A percentile compares a stretch with the other conserved stretches of the same genome.
Conservation (phyloP, 805 yeast genomes). For the Barnettozyma vustinii region DNA sequence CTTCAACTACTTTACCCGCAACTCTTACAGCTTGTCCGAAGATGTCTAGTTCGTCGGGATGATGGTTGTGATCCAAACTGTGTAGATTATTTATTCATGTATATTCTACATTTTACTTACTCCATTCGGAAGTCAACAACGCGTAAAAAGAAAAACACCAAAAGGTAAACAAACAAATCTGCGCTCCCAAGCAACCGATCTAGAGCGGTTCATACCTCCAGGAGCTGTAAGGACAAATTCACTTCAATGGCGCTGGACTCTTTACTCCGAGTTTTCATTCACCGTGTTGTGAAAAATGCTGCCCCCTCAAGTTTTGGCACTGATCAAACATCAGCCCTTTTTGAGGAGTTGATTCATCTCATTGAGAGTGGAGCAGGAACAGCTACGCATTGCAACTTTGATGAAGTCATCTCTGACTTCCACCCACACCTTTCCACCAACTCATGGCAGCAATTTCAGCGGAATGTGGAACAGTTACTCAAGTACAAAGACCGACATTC, state of each 20-base stretch:
- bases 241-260: conserved; percentile 3
- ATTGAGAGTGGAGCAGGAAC: conserved; percentile 14
- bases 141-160: background rate
- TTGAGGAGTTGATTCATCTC: conserved; percentile 15
- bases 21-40: conserved; percentile 27
- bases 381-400: conserved; percentile 1
- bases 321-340: conserved; percentile 12
- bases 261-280: conserved; percentile 12
- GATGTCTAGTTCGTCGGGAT: background rate
- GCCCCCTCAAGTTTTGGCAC: conserved; percentile 10
- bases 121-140: conserved; percentile 10
- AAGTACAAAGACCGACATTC: conserved; percentile 28
- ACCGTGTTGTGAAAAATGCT: conserved; percentile 16
- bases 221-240: background rate
- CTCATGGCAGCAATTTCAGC: conserved; percentile 32
- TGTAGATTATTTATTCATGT: background rate
- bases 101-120: background rate
- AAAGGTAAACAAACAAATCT: conserved; percentile 2
- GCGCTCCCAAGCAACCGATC: too few species aligned
- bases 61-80: too few species aligned
- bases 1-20: conserved; percentile 38
- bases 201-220: background rate
- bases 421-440: conserved; percentile 2
- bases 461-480: conserved; percentile 28
- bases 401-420: conserved; percentile 1